Evolutionary conservation across 1,284 basidiomycete species (phyloP).

Genomic region (Microbotryum intermedium): DNA sequence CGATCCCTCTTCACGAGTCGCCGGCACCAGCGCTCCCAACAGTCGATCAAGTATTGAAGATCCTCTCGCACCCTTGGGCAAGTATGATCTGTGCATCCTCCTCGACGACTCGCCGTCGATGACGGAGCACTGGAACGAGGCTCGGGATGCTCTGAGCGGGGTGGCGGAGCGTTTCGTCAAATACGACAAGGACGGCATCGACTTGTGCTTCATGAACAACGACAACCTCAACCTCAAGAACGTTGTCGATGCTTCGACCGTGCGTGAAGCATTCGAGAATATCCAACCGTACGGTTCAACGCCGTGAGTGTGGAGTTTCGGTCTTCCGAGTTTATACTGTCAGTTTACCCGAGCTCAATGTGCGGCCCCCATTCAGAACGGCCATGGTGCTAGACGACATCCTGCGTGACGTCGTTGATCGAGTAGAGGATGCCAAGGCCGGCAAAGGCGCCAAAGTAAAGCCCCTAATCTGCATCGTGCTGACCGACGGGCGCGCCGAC

Average conservation of each 20-base stretch:
- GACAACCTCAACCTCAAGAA: slow-evolving; percentile 4
- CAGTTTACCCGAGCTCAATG: too few relatives aligned
- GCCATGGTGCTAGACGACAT: slow-evolving; percentile 21
- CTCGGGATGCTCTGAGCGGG: slow-evolving; percentile 11
- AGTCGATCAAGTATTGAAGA: slow-evolving; percentile 11
- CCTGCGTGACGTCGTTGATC: slow-evolving; percentile 22
- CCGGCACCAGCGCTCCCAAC: not conserved
- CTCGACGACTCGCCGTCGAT: slow-evolving; percentile 22
- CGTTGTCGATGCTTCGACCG: not conserved
- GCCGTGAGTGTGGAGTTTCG: not conserved
- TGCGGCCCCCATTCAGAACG: not conserved
- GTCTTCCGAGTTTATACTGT: not conserved
- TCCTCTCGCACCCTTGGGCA: slow-evolving; percentile 6
- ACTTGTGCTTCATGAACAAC: slow-evolving; percentile 12
- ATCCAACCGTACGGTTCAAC: slow-evolving; percentile 7
- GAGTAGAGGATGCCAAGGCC: slow-evolving; percentile 21
- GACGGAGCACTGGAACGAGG: slow-evolving; percentile 12
- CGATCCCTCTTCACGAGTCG: not conserved
- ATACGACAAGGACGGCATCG: slow-evolving; percentile 17
- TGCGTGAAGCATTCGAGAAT: slow-evolving; percentile 5
- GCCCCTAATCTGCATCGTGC: slow-evolving; percentile 17
- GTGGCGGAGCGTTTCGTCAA: slow-evolving; percentile 1
- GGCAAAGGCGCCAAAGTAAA: slow-evolving; percentile 9
- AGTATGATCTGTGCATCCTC: slow-evolving; percentile 15
- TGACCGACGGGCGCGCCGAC: slow-evolving; percentile 27